Conservation (phyloP, 768 basidiomycete species). For the Asterophora parasitica region DNA sequence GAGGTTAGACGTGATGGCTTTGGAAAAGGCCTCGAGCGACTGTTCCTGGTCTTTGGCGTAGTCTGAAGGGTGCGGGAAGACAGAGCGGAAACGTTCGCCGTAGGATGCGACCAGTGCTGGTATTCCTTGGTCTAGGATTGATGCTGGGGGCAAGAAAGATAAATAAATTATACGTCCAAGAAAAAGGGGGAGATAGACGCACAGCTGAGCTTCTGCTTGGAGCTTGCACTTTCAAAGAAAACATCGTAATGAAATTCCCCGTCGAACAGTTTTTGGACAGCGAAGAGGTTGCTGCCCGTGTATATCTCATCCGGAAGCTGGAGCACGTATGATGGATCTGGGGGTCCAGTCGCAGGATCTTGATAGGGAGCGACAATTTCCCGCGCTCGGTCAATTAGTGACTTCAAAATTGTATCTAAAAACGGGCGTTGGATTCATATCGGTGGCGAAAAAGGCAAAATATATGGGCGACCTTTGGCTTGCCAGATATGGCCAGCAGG, state of each 20-base stretch:
- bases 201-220: conserved; percentile 63
- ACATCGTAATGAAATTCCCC: conserved; percentile 89
- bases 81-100: conserved; percentile 57
- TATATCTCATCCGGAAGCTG: conserved; percentile 72
- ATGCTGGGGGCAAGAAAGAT: conserved; percentile 46
- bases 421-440: neutral
- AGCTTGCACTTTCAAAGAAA: conserved; percentile 75
- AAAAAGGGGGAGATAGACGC: conserved; percentile 20
- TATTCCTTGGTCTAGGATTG: conserved; percentile 64
- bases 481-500: conserved; percentile 71
- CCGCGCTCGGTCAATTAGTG: conserved; percentile 54
- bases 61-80: conserved; percentile 65
- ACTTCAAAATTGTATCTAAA: conserved; percentile 59
- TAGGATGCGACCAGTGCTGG: conserved; percentile 58
- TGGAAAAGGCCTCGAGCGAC: conserved; percentile 68
- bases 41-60: conserved; percentile 43
- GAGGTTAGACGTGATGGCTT: conserved; percentile 85
- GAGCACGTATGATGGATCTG: conserved; percentile 79
- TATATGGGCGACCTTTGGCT: conserved; percentile 60
- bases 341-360: conserved; percentile 40
- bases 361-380: conserved; percentile 51
- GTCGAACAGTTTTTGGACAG: conserved; percentile 81
- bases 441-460: neutral
- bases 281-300: conserved; percentile 74
- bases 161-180: conserved; percentile 3